A percentile compares a stretch with the other conserved stretches of the same genome.
These are phyloP conservation scores for Boletus coccyginus DNA, from an alignment of 768 basidiomycete genomes.

Conservation along the genomic window DNA sequence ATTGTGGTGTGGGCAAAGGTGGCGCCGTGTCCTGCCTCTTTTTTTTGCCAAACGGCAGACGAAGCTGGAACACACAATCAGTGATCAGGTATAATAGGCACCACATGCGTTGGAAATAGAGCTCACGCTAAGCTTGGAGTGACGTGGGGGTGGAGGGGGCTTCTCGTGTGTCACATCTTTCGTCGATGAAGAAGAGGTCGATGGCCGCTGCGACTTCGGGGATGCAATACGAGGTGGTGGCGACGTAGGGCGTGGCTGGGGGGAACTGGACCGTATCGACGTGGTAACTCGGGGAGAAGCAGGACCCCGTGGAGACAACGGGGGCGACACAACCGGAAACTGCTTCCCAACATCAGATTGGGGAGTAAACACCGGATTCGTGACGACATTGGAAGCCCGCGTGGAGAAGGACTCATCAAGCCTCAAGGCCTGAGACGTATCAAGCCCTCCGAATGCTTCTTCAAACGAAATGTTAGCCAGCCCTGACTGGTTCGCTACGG, in stretches of 20 bases:
- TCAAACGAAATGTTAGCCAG: constrained; percentile 42
- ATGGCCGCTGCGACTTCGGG: constrained; percentile 54
- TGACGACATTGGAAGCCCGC: constrained; percentile 32
- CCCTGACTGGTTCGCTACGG: constrained; percentile 5
- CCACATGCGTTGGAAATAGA: not conserved
- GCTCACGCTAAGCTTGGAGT: constrained; percentile 78
- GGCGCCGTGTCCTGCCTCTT: constrained; percentile 60
- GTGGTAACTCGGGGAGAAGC: constrained; percentile 28
- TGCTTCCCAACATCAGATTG: constrained; percentile 24
- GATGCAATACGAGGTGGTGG: constrained; percentile 51
- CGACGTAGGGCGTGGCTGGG: constrained; percentile 42
- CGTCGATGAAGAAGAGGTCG: constrained; percentile 54
- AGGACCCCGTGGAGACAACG: constrained; percentile 38
- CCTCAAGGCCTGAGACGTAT: constrained; percentile 37
- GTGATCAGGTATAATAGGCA: constrained; percentile 2
- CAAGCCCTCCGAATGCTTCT: constrained; percentile 53
- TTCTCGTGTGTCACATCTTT: constrained; percentile 55
- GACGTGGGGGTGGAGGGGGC: constrained; percentile 50
- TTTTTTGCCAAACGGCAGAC: constrained; percentile 74
- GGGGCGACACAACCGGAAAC: constrained; percentile 39
- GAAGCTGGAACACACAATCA: constrained; percentile 44
- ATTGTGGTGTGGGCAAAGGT: constrained; percentile 36
- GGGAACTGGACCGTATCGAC: constrained; percentile 37
- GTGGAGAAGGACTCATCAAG: constrained; percentile 40
- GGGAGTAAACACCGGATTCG: constrained; percentile 19